Evolutionary conservation across 352 stramenopile genomes (phyloP).

Genomic region (Phytophthora tentaculata): DNA sequence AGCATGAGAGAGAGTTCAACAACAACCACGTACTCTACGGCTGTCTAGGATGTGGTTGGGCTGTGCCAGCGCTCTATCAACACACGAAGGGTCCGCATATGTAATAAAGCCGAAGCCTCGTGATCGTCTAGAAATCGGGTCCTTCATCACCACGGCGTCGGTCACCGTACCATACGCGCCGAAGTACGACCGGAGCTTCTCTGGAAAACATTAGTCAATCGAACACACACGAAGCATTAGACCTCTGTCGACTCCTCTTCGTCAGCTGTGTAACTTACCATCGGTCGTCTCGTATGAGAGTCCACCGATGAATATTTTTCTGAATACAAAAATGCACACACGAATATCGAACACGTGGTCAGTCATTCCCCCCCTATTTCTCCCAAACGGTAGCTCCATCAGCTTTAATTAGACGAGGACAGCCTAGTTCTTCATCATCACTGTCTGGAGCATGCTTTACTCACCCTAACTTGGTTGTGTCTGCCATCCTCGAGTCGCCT

Average conservation of each 20-base stretch:
- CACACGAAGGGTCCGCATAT: conserved; percentile 87
- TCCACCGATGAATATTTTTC: conserved; percentile 92
- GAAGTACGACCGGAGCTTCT: conserved; percentile 92
- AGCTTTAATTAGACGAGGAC: not conserved
- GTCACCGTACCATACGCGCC: conserved; percentile 89
- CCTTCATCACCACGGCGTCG: conserved; percentile 94
- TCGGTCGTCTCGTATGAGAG: conserved; percentile 92
- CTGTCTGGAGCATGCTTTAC: conserved; percentile 6
- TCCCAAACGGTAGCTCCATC: not conserved
- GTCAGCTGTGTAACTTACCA: conserved; percentile 43
- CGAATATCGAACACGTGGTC: conserved; percentile 6
- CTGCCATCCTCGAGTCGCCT: conserved; percentile 46
- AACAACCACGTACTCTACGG: conserved; percentile 64
- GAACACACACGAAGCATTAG: conserved; percentile 23
- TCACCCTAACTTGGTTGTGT: conserved; percentile 55
- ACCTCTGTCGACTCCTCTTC: not conserved
- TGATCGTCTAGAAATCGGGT: conserved; percentile 91
- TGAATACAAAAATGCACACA: conserved; percentile 40
- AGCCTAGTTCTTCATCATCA: not conserved
- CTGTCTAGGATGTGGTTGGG: conserved; percentile 92
- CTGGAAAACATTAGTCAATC: conserved; percentile 37
- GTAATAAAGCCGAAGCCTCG: conserved; percentile 95
- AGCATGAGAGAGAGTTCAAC: not conserved
- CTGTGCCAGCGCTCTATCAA: conserved; percentile 90
- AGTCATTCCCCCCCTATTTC: conserved; percentile 3